A percentile compares a stretch with the other conserved stretches of the same genome.
phyloP scores from a whole-genome alignment of 73 alveolate species.

The Tetrahymena elliotti region DNA sequence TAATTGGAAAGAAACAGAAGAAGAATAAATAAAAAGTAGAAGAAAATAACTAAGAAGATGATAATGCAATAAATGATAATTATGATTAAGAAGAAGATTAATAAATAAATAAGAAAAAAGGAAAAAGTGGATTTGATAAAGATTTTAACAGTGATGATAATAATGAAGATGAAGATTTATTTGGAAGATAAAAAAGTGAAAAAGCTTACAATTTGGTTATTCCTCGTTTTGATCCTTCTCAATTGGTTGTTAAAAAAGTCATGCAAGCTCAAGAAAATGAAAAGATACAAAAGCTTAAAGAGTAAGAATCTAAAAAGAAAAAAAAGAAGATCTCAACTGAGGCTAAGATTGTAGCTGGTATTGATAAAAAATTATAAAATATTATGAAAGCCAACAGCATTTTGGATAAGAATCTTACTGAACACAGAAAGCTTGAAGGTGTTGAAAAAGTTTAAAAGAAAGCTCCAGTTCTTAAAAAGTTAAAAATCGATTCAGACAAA shows the following conservation, averaged over 20 bases:
- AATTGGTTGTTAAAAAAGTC: background rate
- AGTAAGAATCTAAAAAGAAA: background rate
- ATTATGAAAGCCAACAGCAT: background rate
- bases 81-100: background rate
- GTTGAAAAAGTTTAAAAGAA: background rate
- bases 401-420: background rate
- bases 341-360: background rate
- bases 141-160: background rate
- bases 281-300: background rate
- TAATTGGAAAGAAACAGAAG: background rate
- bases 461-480: background rate
- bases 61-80: background rate
- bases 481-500: background rate
- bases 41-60: background rate
- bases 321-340: background rate
- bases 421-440: background rate
- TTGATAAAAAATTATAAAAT: background rate
- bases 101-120: background rate
- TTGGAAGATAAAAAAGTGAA: background rate
- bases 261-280: background rate
- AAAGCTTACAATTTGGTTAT: background rate
- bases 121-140: background rate
- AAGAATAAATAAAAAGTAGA: background rate
- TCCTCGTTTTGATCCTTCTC: background rate
- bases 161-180: background rate